Evolutionary conservation across 1,284 basidiomycete genomes (phyloP), one percentile per base, ranked within the genome.

Genomic region (Ceratobasidium theobromae): DNA sequence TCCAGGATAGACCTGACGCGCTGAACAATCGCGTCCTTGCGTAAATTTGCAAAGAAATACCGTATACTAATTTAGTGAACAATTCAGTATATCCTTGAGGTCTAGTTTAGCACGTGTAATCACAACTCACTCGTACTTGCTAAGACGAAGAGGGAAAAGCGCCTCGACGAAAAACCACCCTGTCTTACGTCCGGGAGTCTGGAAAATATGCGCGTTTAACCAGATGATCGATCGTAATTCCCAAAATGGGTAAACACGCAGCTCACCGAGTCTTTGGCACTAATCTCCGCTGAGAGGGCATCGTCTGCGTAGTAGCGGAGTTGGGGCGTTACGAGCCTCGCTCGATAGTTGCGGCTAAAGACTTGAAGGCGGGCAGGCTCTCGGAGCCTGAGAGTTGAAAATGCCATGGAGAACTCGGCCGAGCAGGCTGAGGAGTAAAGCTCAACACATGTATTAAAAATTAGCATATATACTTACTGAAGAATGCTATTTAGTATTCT

Each of bases 151-250:
- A 12, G 55, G 55, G 45, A 60, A 60, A 23, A 60, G 55, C n/a
- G 41, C 43, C 6, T 60, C 55, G 8, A 60, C 45, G n/a, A 60
- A 60, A 18, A 60, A 60, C 55, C 55, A 60, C 6, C 28, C 43
- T 12, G 55, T 60, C 45, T 60, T 60, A 16, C 41, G 43, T n/a
- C 55, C 55, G 23, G 55, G 55, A 48, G 55, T 60, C 55, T 60
- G 27, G 30, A 30, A n/a, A n/a, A n/a, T n/a, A 14, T 32, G 23
- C 18, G 12, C 43, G 43, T 21, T 21, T n/a, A 45, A 21, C 6
- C 6, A 14, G 9, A 21, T 6, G 43, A 45, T 21, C 18, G 18
- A 45, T 45, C 18, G 9, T 5, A 5, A 21, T 45, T 11, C 6
- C 18, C 43, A 11, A 45, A 14, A 11, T 45, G 6, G 43, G 43